Percentiles rank a stretch among this genome's conserved stretches.
These are phyloP conservation scores for Neopestalotiopsis sp. DNA, from an alignment of 2,329 filamentous ascomycete genomes.

Conservation along the genomic window DNA sequence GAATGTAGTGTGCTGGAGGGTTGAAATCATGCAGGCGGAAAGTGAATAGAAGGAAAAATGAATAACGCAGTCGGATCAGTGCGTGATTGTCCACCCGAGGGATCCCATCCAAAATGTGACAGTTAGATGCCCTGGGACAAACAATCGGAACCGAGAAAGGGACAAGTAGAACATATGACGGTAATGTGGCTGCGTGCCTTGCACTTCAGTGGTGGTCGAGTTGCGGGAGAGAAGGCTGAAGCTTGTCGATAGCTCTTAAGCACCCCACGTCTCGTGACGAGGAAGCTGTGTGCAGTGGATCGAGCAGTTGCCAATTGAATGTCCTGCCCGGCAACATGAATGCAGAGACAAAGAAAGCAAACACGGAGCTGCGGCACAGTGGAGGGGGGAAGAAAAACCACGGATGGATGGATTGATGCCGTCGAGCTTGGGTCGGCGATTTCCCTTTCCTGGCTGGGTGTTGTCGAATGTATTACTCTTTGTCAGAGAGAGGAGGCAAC, in stretches of 20 bases:
- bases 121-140: background rate
- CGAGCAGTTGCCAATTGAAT: background rate
- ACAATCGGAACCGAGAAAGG: slow-evolving; percentile 16
- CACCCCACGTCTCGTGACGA: slow-evolving; percentile 17
- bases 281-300: slow-evolving; percentile 12
- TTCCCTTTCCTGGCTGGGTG: background rate
- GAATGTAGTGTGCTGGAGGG: background rate
- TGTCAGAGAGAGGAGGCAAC: background rate
- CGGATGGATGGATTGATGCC: background rate
- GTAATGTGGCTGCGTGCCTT: slow-evolving; percentile 12
- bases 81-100: slow-evolving; percentile 11
- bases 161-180: background rate
- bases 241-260: slow-evolving; percentile 9
- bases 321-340: background rate
- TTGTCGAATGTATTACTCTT: background rate
- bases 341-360: slow-evolving; percentile 8
- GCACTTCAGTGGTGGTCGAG: background rate
- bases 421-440: background rate
- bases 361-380: slow-evolving; percentile 2
- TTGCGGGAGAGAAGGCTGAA: slow-evolving; percentile 8
- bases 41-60: background rate
- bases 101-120: background rate
- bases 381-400: background rate
- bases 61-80: background rate
- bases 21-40: slow-evolving; percentile 3